Evolutionary conservation across 1,284 basidiomycete genomes (phyloP), one percentile per base, ranked within the genome.

Genomic region (Fomitiporia mediterranea): DNA sequence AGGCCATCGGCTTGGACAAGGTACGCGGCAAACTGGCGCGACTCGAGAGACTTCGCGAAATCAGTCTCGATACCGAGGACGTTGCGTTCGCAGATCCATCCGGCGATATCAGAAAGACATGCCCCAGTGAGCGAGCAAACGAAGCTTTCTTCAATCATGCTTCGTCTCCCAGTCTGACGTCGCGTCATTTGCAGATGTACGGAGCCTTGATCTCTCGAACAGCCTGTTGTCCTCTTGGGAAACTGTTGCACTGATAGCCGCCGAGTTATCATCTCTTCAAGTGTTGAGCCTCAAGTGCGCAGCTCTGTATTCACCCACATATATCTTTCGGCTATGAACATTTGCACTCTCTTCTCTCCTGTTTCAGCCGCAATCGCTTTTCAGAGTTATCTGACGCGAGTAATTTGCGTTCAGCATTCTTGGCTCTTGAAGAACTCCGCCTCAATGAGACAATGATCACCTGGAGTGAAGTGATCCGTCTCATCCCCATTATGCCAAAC

Each of bases 1-100:
- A 97, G 68, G 91, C 90, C 0, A 89, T 94, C 0, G 81, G 84
- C 43, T 74, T 97, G 48, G 84, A 90, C 65, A 88, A 86, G 64
- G 84, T 98, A 54, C 78, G 86, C 57, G 70, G 74, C 28, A 86
- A 88, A 47, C 79, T 96, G 15, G 74, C 84, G 0, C 72, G 82
- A 53, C 71, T 98, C 17, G 79, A 81, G 53, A 77, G 75, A 15
- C 74, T 98, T 44, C 81, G 82, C 35, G 85, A 91, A 67, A 82
- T 89, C 52, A 93, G 92, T 55, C 74, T 97, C 23, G 89, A 93
- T 62, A 77, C 77, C 61, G 80, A 83, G 60, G 70, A 74, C 46
- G 81, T 94, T 4, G 78, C 86, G 23, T 74, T 68, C 3, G 74
- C 80, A 8, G 82, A 83, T 59, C 68, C 76, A 39, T 67, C 72